Percentiles rank a stretch among this genome's conserved stretches.
Evolutionary conservation across 345 rosid genomes (phyloP).

Genomic region (Hypericum perforatum): DNA sequence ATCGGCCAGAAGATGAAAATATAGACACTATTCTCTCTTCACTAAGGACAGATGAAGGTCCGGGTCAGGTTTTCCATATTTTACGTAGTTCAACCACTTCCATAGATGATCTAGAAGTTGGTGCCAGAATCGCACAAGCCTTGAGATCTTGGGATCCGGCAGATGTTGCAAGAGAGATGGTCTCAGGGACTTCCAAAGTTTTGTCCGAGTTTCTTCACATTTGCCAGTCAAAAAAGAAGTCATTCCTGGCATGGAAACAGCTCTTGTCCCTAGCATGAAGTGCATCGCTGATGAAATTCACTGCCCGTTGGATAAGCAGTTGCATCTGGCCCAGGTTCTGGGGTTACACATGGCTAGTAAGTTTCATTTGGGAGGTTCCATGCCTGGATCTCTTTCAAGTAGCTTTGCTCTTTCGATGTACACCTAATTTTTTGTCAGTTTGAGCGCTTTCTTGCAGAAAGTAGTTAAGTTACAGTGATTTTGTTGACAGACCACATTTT

Average conservation of each 20-base stretch:
- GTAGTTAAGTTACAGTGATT: no score
- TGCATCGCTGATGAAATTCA: no score
- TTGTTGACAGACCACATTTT: no score
- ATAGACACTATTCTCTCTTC: slow-evolving; percentile 41
- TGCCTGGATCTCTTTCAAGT: no score
- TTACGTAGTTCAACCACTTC: slow-evolving; percentile 36
- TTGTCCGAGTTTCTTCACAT: slow-evolving; percentile 43
- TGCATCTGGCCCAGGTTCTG: no score
- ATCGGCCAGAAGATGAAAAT: slow-evolving; percentile 43
- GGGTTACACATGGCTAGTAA: no score
- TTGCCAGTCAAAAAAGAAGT: slow-evolving; percentile 57
- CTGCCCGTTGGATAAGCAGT: no score
- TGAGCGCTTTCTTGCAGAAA: no score
- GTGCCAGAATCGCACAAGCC: slow-evolving; percentile 45
- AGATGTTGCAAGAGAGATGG: slow-evolving; percentile 49
- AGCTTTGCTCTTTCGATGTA: no score
- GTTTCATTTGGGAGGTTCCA: no score
- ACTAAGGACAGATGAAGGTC: slow-evolving; percentile 41
- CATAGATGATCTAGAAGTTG: slow-evolving; percentile 38
- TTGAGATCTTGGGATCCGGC: slow-evolving; percentile 51
- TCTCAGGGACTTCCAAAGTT: slow-evolving; percentile 30
- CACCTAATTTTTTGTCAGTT: no score
- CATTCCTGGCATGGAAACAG: slow-evolving; percentile 41
- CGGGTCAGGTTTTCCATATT: slow-evolving; percentile 53
- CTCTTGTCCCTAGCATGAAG: slow-evolving; percentile 48